Base-by-base conservation (phyloP, 768 basidiomycete genomes). In the Leccinum boreale region DNA sequence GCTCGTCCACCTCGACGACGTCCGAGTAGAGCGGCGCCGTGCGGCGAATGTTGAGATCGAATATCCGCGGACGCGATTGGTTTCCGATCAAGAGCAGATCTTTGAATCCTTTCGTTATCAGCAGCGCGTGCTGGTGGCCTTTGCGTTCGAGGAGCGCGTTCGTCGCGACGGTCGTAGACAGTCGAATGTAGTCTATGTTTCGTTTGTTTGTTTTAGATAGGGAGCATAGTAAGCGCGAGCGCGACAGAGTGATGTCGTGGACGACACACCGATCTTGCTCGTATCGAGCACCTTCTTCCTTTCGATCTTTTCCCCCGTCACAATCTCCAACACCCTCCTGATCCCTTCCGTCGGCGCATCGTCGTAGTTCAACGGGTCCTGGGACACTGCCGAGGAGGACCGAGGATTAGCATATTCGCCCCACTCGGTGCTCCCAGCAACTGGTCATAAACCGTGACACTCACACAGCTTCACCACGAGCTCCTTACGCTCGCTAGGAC, bases 301-400 rank as follows among this genome's bases (percentile, higher is more conserved):
- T 2, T 84, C 79, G 54, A 94, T 87, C 59, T 75, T 77, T 55
- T 85, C 71, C 2, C 88, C 88, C 0, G 86, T 89, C 0, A 89
- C 84, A 8, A 78, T 78, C 74, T 97, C 94, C 4, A 98, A 71
- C 2, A 96, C 83, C 15, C 96, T 80, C 9, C 96, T 79, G 59
- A 95, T 93, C 1, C 94, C 95, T 72, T 98, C 94, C 0, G 93
- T 96, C 0, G 96, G 95, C 1, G 95, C 95, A 76, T 98, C 95
- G 3, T 75, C 73, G 72, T 98, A 98, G 68, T 94, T 94, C 17
- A 75, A 77, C 0, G 90, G 85, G 74, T 98, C 95, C 71, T 92
- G 89, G 0, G 93, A 95, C 36, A 98, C 92, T 93, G 68, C 28
- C 33, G 14, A 50, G 2, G 11, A 26, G 3, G 14, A 46, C 19